These are phyloP conservation scores for Candida quercuum DNA, from an alignment of 805 yeast genomes.

Conservation along the genomic window DNA sequence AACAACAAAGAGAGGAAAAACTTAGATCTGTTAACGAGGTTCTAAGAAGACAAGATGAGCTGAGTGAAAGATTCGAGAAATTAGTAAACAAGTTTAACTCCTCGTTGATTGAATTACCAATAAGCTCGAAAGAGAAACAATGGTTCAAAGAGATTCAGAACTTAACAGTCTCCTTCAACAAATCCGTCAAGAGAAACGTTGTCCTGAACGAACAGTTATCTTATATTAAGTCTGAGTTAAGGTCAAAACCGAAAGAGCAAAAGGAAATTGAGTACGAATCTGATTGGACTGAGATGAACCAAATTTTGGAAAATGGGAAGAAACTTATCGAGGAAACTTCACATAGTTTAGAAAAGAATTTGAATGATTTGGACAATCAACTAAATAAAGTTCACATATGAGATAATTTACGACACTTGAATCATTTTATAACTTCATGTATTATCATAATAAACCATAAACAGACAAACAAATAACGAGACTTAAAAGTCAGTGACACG, in stretches of 20 bases:
- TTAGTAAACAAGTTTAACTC: constrained; percentile 26
- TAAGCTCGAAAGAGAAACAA: constrained; percentile 35
- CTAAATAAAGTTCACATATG: constrained; percentile 6
- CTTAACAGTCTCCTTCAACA: constrained; percentile 27
- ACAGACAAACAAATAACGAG: too few species aligned
- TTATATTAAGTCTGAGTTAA: constrained; percentile 24
- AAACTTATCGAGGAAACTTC: constrained; percentile 19
- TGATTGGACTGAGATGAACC: constrained; percentile 29
- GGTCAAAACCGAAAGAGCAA: constrained; percentile 2
- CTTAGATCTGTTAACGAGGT: constrained; percentile 15
- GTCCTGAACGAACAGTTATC: constrained; percentile 24
- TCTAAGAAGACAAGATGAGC: constrained; percentile 27
- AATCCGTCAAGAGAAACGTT: constrained; percentile 23
- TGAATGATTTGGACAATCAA: constrained; percentile 18
- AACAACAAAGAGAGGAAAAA: constrained; percentile 7
- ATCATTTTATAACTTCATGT: background rate
- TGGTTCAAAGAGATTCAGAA: constrained; percentile 42
- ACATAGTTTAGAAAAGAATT: constrained; percentile 10
- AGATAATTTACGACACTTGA: background rate
- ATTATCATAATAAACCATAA: background rate
- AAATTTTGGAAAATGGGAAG: constrained; percentile 29
- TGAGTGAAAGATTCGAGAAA: constrained; percentile 26
- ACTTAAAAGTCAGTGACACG: constrained; percentile 89
- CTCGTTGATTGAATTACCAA: constrained; percentile 22
- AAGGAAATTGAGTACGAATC: constrained; percentile 4